Conservation (phyloP, 2,329 filamentous ascomycete genomes). For the Helotiales sp. region DNA sequence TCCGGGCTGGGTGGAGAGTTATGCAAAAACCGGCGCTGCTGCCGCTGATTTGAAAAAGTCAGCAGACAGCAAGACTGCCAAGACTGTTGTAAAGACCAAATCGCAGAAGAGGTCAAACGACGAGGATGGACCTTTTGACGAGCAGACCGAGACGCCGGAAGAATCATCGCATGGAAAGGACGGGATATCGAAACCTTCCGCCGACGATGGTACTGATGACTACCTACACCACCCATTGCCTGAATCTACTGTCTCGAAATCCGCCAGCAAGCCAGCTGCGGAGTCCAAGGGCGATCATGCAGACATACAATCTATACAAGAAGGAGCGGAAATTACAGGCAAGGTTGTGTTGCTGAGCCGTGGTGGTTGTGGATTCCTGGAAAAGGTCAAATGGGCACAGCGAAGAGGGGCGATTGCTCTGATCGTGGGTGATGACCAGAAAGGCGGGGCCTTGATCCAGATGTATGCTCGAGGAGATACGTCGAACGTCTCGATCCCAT, state of each 20-base stretch:
- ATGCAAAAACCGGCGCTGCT: constrained; percentile 40
- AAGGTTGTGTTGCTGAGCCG: constrained; percentile 90
- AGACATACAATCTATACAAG: constrained; percentile 89
- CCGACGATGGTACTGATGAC: constrained; percentile 81
- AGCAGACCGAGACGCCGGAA: constrained; percentile 26
- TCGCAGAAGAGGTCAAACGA: constrained; percentile 40
- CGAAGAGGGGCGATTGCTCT: constrained; percentile 83
- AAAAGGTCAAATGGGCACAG: constrained; percentile 97
- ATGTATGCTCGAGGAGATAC: constrained; percentile 99
- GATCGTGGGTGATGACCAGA: constrained; percentile 91
- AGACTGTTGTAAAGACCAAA: constrained; percentile 42
- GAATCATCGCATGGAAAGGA: constrained; percentile 19
- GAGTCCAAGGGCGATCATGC: constrained; percentile 56
- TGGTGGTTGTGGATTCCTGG: constrained; percentile 92
- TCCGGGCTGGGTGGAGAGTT: constrained; percentile 76
- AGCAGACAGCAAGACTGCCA: constrained; percentile 25
- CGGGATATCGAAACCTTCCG: constrained; percentile 29
- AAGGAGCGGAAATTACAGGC: constrained; percentile 87
- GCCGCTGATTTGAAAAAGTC: constrained; percentile 21
- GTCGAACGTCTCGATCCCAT: constrained; percentile 90
- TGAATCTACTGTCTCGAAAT: constrained; percentile 40
- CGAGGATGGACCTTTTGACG: constrained; percentile 24
- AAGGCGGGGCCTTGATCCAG: constrained; percentile 85
- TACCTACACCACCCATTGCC: constrained; percentile 63
- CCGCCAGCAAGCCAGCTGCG: constrained; percentile 22